Base-by-base conservation (phyloP, 495 filamentous ascomycete species). In the Aspergillus indologenus region DNA sequence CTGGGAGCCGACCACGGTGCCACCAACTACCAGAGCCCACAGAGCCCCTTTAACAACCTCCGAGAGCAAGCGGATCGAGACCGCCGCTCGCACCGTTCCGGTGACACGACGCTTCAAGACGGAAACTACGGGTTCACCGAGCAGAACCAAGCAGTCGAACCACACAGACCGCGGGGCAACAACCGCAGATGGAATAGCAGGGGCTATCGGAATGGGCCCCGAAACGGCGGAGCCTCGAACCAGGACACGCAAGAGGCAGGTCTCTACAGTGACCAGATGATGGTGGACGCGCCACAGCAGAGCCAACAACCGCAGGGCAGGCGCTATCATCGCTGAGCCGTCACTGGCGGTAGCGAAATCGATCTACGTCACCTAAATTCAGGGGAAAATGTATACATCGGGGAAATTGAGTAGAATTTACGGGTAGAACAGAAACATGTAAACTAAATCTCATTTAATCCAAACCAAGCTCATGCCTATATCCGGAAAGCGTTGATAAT, bases 41-140 rank as follows among this genome's bases (percentile, higher is more conserved):
- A 65, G 57, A 65, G 61, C 24, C 56, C 68, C 40, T 83, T 81
- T 61, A 68, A 73, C 61, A 60, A 64, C 6, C 71, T 77, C 44
- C 75, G 80, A 61, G 77, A 76, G 57, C 70, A 81, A 65, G 71
- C 73, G 47, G 76, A 82, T 57, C 78, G 73, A 42, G 71, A 79
- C 21, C 74, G 78, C 40, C 65, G 72, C 63, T 44, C 50, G 49
- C 66, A 74, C 64, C 68, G 74, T 60, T 68, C 79, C 45, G 70
- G 75, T 29, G 75, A 78, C 21, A 76, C 81, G 7, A 70, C 76
- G 6, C 56, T 87, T 6, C 75, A 88, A 34, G 84, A 89, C 60
- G 87, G 86, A 14, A 79, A 75, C 14, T 80, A 82, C 63, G 87
- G 86, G 1, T 88, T 88, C 58, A 65, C 60, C 29, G 75, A 66